phyloP scores from a whole-genome alignment of 2,329 filamentous ascomycete species.

The Apiospora koreana region DNA sequence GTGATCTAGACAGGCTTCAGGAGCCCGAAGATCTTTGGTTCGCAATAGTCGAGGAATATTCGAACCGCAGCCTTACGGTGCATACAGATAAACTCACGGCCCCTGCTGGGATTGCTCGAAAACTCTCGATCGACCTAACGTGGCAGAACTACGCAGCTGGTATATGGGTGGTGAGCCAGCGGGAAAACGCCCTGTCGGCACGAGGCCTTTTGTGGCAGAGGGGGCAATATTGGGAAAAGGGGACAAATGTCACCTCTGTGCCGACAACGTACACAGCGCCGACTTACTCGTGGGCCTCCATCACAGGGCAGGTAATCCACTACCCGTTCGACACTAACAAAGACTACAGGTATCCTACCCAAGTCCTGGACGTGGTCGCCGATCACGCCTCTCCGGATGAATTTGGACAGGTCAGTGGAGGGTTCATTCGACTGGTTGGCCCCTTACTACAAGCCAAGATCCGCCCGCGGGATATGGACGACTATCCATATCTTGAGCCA shows the following conservation, averaged over 20 bases:
- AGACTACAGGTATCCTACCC: not conserved
- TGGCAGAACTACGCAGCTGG: slow-evolving; percentile 5
- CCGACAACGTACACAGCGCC: slow-evolving; percentile 4
- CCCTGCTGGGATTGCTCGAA: slow-evolving; percentile 11
- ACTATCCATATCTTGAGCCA: not conserved
- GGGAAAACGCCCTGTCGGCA: not conserved
- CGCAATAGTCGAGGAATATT: not conserved
- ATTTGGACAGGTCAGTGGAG: slow-evolving; percentile 6
- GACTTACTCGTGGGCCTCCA: slow-evolving; percentile 13
- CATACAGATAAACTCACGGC: slow-evolving; percentile 9
- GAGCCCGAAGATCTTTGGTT: slow-evolving; percentile 11
- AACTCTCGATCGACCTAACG: not conserved
- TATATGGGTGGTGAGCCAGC: not conserved
- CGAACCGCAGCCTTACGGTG: not conserved
- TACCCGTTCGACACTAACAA: not conserved
- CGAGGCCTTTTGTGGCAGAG: slow-evolving; percentile 9
- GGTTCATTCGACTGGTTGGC: not conserved
- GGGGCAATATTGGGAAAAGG: not conserved
- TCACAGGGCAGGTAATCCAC: not conserved
- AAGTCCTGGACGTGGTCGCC: not conserved
- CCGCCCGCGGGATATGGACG: not conserved
- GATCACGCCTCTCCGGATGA: not conserved
- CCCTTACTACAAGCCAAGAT: not conserved
- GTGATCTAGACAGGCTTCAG: not conserved
- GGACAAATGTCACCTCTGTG: not conserved